A percentile compares a stretch with the other conserved stretches of the same genome.
Evolutionary conservation across 2,329 filamentous ascomycete genomes (phyloP).

Genomic region (Raffaelea deltoideospora): DNA sequence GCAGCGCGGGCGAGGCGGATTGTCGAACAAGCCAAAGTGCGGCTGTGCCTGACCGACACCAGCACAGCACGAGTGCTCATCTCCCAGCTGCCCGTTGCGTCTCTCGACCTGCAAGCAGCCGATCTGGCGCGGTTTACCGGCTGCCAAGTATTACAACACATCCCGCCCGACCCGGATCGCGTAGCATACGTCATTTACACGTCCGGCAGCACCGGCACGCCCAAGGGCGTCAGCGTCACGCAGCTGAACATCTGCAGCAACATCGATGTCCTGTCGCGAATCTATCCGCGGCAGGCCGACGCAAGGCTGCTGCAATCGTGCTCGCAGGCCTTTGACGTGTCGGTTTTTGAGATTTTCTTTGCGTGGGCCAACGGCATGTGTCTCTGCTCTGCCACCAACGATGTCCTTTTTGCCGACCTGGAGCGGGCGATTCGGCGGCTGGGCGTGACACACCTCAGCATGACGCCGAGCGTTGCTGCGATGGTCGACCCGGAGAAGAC

Average conservation of each 20-base stretch:
- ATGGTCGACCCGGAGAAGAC: slow-evolving; percentile 55
- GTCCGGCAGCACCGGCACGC: slow-evolving; percentile 65
- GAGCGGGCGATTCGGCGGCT: slow-evolving; percentile 50
- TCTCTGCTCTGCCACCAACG: slow-evolving; percentile 60
- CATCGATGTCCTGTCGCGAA: slow-evolving; percentile 44
- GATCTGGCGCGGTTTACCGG: slow-evolving; percentile 8
- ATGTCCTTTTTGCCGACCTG: slow-evolving; percentile 58
- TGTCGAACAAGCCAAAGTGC: slow-evolving; percentile 40
- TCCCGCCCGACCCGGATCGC: slow-evolving; percentile 26
- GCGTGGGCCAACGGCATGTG: slow-evolving; percentile 66
- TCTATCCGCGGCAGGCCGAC: slow-evolving; percentile 42
- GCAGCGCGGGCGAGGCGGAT: slow-evolving; percentile 43
- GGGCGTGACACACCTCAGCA: slow-evolving; percentile 60
- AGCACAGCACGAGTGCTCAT: background rate
- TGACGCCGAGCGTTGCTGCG: slow-evolving; percentile 74
- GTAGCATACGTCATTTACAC: slow-evolving; percentile 71
- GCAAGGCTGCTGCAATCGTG: slow-evolving; percentile 66
- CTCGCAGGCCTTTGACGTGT: slow-evolving; percentile 75
- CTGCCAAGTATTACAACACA: slow-evolving; percentile 17
- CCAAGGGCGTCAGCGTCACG: slow-evolving; percentile 68
- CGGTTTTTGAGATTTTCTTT: slow-evolving; percentile 83
- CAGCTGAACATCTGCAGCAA: slow-evolving; percentile 65
- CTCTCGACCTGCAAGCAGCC: slow-evolving; percentile 20
- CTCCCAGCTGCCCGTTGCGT: background rate
- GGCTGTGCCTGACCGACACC: slow-evolving; percentile 22